A percentile compares a stretch with the other conserved stretches of the same genome.
Conservation (phyloP, 2,329 filamentous ascomycete genomes). For the Triangularia setosa region DNA sequence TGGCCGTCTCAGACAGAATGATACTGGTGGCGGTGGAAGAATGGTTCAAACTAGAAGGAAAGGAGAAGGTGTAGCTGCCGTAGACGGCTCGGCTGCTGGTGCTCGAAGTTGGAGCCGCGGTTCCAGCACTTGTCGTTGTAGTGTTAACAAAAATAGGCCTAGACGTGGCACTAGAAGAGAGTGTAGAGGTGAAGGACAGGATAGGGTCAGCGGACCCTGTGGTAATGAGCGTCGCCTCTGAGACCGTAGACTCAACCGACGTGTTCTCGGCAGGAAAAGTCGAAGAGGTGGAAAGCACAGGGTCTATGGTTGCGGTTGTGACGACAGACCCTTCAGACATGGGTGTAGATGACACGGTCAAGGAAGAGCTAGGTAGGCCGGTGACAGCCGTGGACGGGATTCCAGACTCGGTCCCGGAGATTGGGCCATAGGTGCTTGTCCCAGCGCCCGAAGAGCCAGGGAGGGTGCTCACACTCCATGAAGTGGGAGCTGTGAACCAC, state of each 20-base stretch:
- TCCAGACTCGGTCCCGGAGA: not conserved
- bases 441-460: not conserved
- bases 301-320: not conserved
- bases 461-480: constrained; percentile 11
- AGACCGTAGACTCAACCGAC: not conserved
- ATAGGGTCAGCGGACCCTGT: not conserved
- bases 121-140: not conserved
- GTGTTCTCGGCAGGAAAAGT: not conserved
- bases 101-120: not conserved
- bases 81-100: not conserved
- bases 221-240: not conserved
- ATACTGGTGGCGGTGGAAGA: not conserved
- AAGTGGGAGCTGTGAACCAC: not conserved
- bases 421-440: not conserved
- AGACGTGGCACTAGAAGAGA: not conserved
- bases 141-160: not conserved
- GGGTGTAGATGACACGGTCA: not conserved
- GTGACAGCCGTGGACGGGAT: not conserved
- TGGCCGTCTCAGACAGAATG: not conserved
- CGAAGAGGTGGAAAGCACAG: not conserved
- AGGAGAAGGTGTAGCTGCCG: not conserved
- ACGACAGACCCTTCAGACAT: not conserved
- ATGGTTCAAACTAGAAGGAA: not conserved
- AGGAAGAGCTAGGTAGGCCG: not conserved
- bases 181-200: not conserved